Conservation (phyloP, 2,329 filamentous ascomycete species). For the Aspergillus sp. region DNA sequence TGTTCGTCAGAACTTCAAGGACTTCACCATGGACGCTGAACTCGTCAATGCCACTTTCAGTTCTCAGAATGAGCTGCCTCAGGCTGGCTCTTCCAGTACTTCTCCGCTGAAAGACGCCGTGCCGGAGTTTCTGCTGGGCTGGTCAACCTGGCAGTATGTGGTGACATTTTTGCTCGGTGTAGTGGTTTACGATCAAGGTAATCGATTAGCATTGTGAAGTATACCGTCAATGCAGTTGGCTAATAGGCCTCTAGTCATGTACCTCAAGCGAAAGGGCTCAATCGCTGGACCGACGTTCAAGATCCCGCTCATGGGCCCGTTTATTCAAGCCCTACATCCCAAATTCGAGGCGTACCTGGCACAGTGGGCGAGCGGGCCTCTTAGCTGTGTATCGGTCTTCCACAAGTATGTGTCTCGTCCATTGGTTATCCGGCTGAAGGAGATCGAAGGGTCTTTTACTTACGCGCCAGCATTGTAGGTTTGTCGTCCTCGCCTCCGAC, state of each 20-base stretch:
- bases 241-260: constrained; percentile 55
- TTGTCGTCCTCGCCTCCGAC: constrained; percentile 87
- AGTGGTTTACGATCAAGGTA: constrained; percentile 81
- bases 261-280: constrained; percentile 66
- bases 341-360: constrained; percentile 79
- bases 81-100: constrained; percentile 7
- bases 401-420: constrained; percentile 68
- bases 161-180: constrained; percentile 62
- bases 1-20: background rate
- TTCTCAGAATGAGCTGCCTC: constrained; percentile 6
- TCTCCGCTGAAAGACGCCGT: background rate
- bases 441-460: background rate
- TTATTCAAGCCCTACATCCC: constrained; percentile 79
- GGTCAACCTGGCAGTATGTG: constrained; percentile 38
- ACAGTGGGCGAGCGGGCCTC: constrained; percentile 82
- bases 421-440: background rate
- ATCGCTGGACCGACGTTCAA: constrained; percentile 72
- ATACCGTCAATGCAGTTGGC: background rate
- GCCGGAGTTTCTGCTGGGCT: constrained; percentile 27
- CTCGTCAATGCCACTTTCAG: constrained; percentile 12
- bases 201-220: background rate
- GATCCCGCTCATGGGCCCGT: constrained; percentile 78
- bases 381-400: constrained; percentile 92
- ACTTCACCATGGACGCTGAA: constrained; percentile 9
- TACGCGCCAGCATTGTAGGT: constrained; percentile 51